Conservation (phyloP, 495 filamentous ascomycete species). For the Elasticomyces elasticus region DNA sequence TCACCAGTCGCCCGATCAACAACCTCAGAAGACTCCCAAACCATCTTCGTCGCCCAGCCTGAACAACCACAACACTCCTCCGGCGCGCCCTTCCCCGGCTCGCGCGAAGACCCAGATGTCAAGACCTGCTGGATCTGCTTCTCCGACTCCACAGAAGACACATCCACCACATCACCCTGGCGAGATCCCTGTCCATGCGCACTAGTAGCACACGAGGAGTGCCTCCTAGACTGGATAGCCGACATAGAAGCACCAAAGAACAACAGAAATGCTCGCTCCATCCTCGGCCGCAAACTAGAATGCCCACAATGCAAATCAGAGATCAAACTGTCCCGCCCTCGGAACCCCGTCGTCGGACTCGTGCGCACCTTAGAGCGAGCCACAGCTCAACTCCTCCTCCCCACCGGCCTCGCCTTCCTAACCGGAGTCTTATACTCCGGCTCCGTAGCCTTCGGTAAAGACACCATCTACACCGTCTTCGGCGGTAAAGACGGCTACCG, state of each 20-base stretch:
- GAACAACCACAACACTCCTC: slow-evolving; percentile 1
- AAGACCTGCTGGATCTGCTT: slow-evolving; percentile 92
- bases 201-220: slow-evolving; percentile 80
- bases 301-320: slow-evolving; percentile 85
- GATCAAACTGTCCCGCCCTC: slow-evolving; percentile 63
- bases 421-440: slow-evolving; percentile 34
- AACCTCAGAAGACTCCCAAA: slow-evolving; percentile 29
- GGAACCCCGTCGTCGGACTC: slow-evolving; percentile 53
- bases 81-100: background rate
- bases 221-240: slow-evolving; percentile 81
- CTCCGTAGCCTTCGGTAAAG: slow-evolving; percentile 48
- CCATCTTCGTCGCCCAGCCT: slow-evolving; percentile 27
- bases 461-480: slow-evolving; percentile 53
- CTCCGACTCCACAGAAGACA: slow-evolving; percentile 69
- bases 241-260: slow-evolving; percentile 58
- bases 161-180: slow-evolving; percentile 55
- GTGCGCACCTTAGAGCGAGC: slow-evolving; percentile 45
- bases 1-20: slow-evolving; percentile 12
- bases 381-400: slow-evolving; percentile 49
- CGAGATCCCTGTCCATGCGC: slow-evolving; percentile 80
- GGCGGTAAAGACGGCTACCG: slow-evolving; percentile 47
- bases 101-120: slow-evolving; percentile 27
- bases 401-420: slow-evolving; percentile 32
- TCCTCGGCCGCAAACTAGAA: slow-evolving; percentile 45
- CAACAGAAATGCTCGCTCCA: slow-evolving; percentile 28